Evolutionary conservation across 176 grass and related monocot species (phyloP).

Genomic region (Microstegium vimineum): DNA sequence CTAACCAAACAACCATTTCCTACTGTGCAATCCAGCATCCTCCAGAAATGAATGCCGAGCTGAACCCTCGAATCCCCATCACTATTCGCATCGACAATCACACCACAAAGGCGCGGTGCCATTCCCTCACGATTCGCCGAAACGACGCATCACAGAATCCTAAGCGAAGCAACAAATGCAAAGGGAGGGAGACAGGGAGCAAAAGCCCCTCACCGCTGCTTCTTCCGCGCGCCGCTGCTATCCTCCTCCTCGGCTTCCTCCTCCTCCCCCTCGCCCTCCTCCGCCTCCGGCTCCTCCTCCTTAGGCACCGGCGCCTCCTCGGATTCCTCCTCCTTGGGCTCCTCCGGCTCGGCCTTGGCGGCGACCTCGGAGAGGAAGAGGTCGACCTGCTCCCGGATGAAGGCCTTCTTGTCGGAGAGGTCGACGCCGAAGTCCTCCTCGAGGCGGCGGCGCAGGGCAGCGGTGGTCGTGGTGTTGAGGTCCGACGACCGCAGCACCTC

Average conservation of each 20-base stretch:
- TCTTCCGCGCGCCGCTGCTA: conserved; percentile 45
- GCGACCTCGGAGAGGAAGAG: conserved; percentile 65
- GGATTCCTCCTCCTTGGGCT: conserved; percentile 21
- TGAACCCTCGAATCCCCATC: conserved; percentile 1
- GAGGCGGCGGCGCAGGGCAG: conserved; percentile 73
- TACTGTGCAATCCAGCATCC: not conserved
- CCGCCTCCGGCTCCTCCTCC: conserved; percentile 26
- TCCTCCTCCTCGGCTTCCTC: not conserved
- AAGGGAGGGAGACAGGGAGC: not conserved
- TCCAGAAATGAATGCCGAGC: not conserved
- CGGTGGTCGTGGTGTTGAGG: conserved; percentile 84
- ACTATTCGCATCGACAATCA: not conserved
- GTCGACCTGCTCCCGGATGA: conserved; percentile 93
- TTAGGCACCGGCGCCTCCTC: conserved; percentile 15
- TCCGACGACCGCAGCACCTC: conserved; percentile 83
- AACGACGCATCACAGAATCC: not conserved
- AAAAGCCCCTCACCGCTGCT: conserved; percentile 60
- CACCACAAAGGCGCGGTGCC: not conserved
- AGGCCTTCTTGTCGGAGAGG: conserved; percentile 88
- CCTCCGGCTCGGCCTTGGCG: conserved; percentile 30
- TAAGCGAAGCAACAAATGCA: conserved; percentile 19
- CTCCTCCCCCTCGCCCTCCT: conserved; percentile 30
- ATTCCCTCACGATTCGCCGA: conserved; percentile 17
- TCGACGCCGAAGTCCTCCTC: conserved; percentile 89
- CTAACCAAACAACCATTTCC: not conserved